phyloP scores from a whole-genome alignment of 495 filamentous ascomycete genomes.

The Neurospora sp. region DNA sequence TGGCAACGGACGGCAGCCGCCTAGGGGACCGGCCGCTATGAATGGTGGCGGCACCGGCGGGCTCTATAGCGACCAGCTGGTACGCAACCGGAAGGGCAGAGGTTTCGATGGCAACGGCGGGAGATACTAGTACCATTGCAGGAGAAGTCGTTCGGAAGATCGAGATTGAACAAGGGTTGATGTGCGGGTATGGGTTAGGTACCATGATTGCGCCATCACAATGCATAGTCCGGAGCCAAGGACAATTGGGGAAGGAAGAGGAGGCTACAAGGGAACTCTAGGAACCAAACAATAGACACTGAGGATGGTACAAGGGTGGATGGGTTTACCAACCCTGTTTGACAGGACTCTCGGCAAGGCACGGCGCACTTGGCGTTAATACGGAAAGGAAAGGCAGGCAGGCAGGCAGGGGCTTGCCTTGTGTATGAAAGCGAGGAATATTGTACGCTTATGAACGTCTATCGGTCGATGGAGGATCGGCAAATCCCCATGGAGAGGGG shows the following conservation, averaged over 20 bases:
- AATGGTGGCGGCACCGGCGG: not conserved
- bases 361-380: not conserved
- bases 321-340: not conserved
- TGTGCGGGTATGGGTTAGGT: not conserved
- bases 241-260: not conserved
- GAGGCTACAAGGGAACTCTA: not conserved
- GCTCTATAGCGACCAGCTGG: slow-evolving; percentile 17
- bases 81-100: slow-evolving; percentile 24
- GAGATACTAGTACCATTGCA: not conserved
- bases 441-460: not conserved
- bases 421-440: not conserved
- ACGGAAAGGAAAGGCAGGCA: not conserved
- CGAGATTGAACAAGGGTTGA: not conserved
- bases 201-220: not conserved
- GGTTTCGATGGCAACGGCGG: slow-evolving; percentile 14
- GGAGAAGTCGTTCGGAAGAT: not conserved
- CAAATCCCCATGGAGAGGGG: not conserved
- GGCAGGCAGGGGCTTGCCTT: not conserved
- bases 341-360: not conserved
- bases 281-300: not conserved
- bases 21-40: slow-evolving; percentile 4
- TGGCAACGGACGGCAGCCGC: slow-evolving; percentile 8
- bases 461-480: not conserved
- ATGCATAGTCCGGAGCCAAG: not conserved
- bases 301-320: not conserved